Conservation (phyloP, 2,329 filamentous ascomycete species). For the Diplodia sapinea region DNA sequence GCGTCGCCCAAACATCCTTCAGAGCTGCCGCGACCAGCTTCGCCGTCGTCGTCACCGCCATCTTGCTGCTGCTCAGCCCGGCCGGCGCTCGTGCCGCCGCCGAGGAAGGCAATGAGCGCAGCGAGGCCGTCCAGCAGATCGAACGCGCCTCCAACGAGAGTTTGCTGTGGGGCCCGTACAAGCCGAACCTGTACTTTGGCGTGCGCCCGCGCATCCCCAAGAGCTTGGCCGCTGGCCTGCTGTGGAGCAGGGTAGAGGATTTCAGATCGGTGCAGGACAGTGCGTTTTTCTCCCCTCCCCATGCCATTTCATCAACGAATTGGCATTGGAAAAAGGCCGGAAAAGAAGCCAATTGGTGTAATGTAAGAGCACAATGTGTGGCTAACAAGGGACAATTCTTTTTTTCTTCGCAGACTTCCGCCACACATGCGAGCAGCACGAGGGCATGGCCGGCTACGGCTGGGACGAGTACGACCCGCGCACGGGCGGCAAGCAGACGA, state of each 20-base stretch:
- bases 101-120: not conserved
- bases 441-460: constrained; percentile 87
- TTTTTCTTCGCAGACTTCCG: constrained; percentile 68
- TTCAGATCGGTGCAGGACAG: constrained; percentile 77
- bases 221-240: constrained; percentile 78
- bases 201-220: constrained; percentile 81
- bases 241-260: constrained; percentile 87
- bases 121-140: constrained; percentile 37
- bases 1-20: not conserved
- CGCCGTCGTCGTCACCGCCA: constrained; percentile 36
- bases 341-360: not conserved
- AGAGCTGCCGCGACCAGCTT: constrained; percentile 5
- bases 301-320: not conserved
- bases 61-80: constrained; percentile 3
- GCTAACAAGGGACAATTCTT: not conserved
- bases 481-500: constrained; percentile 83
- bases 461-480: constrained; percentile 97
- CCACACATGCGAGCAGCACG: constrained; percentile 94
- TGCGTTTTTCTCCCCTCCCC: constrained; percentile 54
- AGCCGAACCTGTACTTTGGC: constrained; percentile 93
- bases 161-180: constrained; percentile 94
- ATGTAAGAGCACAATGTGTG: not conserved
- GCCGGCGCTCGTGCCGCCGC: constrained; percentile 37
- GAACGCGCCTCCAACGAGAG: constrained; percentile 72
- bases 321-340: not conserved